These are phyloP conservation scores for Nemania sp. DNA, from an alignment of 2,329 filamentous ascomycete species.

Conservation along the genomic window DNA sequence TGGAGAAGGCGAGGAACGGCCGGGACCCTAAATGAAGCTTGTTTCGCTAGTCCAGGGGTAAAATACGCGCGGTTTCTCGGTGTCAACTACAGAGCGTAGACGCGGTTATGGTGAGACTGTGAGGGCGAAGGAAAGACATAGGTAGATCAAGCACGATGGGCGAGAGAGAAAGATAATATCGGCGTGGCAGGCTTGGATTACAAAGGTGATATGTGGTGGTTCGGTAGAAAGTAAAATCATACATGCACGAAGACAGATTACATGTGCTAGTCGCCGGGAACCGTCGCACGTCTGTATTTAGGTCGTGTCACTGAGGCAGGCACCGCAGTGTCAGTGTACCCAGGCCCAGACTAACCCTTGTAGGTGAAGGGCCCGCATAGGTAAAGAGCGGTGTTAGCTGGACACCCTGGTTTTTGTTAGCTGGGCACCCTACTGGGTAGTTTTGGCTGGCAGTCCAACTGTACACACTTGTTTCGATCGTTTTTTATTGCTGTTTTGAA, in stretches of 20 bases:
- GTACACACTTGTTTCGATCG: too few species aligned
- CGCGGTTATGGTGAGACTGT: slow-evolving; percentile 4
- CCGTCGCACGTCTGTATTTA: slow-evolving; percentile 22
- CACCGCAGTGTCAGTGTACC: slow-evolving; percentile 2
- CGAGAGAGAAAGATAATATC: background rate
- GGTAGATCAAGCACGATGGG: background rate
- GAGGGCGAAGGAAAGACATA: slow-evolving; percentile 18
- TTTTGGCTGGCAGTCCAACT: too few species aligned
- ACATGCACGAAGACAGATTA: slow-evolving; percentile 29
- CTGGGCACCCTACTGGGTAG: too few species aligned
- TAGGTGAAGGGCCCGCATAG: slow-evolving; percentile 26
- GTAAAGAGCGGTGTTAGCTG: too few species aligned
- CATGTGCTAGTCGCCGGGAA: slow-evolving; percentile 24
- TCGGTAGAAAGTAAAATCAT: slow-evolving; percentile 10
- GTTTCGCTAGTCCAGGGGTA: slow-evolving; percentile 24
- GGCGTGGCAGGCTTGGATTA: slow-evolving; percentile 4
- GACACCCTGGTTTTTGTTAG: too few species aligned
- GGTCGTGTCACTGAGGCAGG: too few species aligned
- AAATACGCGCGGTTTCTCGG: slow-evolving; percentile 2
- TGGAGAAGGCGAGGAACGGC: slow-evolving; percentile 4
- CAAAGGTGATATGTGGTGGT: slow-evolving; percentile 6
- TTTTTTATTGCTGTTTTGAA: too few species aligned
- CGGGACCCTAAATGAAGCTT: slow-evolving; percentile 15
- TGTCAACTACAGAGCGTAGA: slow-evolving; percentile 15
- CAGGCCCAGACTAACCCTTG: background rate